Evolutionary conservation across 2,329 filamentous ascomycete genomes (phyloP), one percentile per base, ranked within the genome.

Genomic region (Fusarium ambrosium): DNA sequence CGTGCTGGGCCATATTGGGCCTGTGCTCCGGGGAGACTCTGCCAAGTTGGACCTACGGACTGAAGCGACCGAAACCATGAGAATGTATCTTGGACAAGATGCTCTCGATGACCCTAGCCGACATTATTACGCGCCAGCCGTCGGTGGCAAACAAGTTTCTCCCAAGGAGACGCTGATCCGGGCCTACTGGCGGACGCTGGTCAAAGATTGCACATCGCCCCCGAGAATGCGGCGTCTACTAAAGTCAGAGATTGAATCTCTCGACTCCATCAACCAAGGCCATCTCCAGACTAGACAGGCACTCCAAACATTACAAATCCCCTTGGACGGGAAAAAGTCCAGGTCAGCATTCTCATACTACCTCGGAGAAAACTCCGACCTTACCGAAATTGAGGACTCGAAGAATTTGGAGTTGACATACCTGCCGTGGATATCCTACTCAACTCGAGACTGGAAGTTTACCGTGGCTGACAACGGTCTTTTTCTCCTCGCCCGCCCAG

Each of bases 131-230:
- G 6, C 14, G 1, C 71, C 68, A 0, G 34, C 3, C 2, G 0
- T 74, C 3, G 18, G 43, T 0, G 16, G 18, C 0, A 63, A 27
- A 13, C 24, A 24, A 18, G 13, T 45, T 6, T 4, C 6, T 4
- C 39, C 5, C 0, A 60, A 59, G 0, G 72, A 74, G 18, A 39
- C 64, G 7, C 8, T 59, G 1, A 14, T 60, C 11, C 34, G 62
- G 0, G 71, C 72, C 0, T 74, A 69, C 6, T 74, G 72, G 62
- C 22, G 72, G 1, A 74, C 72, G 1, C 18, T 74, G 1, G 59
- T 37, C 0, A 66, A 48, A 4, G 72, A 74, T 29, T 72, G 71
- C 7, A 72, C 64, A 1, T 1, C 62, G 0, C 62, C 72, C 0
- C 72, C 68, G 0, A n/a, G 37, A n/a, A 74, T 74, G 71, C 45